Evolutionary conservation across 177 flowering plant species (phyloP).

Genomic region (Vitis hybrid): DNA sequence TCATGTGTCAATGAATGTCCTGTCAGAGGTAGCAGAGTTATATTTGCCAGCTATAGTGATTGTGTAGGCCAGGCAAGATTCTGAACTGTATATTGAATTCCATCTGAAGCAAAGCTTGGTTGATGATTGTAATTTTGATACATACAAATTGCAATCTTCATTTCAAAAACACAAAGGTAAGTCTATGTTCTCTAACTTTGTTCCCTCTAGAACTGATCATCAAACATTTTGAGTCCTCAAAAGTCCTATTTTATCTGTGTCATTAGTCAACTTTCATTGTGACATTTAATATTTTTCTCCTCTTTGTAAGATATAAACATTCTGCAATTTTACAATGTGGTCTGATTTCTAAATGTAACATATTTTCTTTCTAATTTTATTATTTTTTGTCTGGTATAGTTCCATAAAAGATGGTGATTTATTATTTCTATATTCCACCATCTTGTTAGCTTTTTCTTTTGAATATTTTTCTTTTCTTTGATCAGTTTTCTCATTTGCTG

Average conservation of each 20-base stretch:
- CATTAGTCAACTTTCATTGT: no score
- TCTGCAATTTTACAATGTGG: background rate
- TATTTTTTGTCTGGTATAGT: background rate
- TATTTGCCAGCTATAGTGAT: slow-evolving; percentile 44
- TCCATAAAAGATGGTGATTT: background rate
- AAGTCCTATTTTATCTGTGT: no score
- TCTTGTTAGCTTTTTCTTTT: no score
- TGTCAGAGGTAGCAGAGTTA: slow-evolving; percentile 42
- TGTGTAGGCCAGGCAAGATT: slow-evolving; percentile 37
- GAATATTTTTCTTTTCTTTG: no score
- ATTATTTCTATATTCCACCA: background rate
- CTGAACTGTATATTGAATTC: background rate
- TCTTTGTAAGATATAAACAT: no score
- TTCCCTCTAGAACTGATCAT: background rate
- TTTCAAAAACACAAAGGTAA: no score
- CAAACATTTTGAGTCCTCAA: no score
- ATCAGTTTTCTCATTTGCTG: no score
- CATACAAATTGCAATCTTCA: no score
- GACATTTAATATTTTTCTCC: no score
- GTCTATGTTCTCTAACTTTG: no score
- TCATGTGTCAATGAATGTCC: slow-evolving; percentile 45
- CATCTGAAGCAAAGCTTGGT: background rate
- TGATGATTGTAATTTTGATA: background rate
- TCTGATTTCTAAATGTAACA: background rate
- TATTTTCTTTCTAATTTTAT: background rate